These are phyloP conservation scores for Acorus gramineus DNA, from an alignment of 106 monocot species.

Conservation along the genomic window DNA sequence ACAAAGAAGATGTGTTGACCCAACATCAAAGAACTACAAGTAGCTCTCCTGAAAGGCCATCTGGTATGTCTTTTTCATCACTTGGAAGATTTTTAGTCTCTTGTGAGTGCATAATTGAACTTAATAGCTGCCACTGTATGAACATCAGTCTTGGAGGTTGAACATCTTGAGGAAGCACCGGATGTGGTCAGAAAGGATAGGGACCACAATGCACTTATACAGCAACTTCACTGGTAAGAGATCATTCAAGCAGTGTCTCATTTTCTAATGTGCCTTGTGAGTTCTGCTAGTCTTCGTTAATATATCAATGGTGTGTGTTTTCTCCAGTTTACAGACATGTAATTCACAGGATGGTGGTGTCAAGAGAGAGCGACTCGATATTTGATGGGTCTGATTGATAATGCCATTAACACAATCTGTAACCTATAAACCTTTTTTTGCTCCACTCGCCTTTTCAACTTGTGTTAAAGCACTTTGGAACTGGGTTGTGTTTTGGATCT, in stretches of 20 bases:
- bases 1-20: conserved; percentile 10
- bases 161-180: too few relatives aligned
- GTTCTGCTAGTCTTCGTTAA: not conserved
- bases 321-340: not conserved
- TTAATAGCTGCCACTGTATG: not conserved
- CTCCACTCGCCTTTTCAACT: too few relatives aligned
- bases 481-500: too few relatives aligned
- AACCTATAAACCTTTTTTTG: too few relatives aligned
- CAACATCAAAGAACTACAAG: conserved; percentile 8
- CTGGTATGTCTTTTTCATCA: conserved; percentile 9
- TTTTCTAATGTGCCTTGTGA: not conserved
- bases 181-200: too few relatives aligned
- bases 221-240: too few relatives aligned
- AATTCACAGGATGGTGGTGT: not conserved
- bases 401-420: too few relatives aligned
- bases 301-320: not conserved
- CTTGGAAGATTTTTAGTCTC: not conserved
- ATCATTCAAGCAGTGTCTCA: not conserved
- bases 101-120: not conserved
- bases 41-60: conserved; percentile 2
- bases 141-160: too few relatives aligned
- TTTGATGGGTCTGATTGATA: not conserved
- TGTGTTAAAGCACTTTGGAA: too few relatives aligned
- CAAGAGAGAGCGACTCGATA: conserved; percentile 3
- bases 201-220: too few relatives aligned